Conservation (phyloP, 371 early-diverging fungal species). For the Zopfochytrium polystomum region DNA sequence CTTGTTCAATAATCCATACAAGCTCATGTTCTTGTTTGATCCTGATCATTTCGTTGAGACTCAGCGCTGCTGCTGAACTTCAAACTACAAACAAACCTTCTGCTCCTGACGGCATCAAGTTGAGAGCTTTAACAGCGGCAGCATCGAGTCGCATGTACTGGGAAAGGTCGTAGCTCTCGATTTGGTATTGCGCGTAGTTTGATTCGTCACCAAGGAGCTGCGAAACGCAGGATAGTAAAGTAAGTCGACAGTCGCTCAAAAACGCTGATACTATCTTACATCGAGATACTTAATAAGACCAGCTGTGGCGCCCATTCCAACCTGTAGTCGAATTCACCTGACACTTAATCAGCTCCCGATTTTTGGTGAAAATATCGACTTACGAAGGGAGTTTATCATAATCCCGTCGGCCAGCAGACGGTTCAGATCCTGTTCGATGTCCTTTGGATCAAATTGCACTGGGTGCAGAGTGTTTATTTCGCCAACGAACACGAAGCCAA, state of each 20-base stretch:
- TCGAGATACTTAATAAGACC: constrained; percentile 77
- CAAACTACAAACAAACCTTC: constrained; percentile 55
- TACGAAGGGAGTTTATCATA: constrained; percentile 64
- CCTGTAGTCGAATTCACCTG: constrained; percentile 80
- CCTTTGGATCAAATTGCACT: constrained; percentile 66
- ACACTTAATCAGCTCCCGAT: no score
- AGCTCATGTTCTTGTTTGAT: constrained; percentile 72
- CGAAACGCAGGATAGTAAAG: no score
- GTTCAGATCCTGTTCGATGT: constrained; percentile 83
- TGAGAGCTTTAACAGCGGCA: constrained; percentile 84
- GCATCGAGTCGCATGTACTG: constrained; percentile 92
- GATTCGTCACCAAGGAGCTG: constrained; percentile 70
- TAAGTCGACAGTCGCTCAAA: no score
- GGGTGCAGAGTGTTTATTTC: no score
- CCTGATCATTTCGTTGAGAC: no score
- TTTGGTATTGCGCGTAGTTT: constrained; percentile 69
- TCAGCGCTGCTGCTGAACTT: no score
- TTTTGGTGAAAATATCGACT: constrained; percentile 27
- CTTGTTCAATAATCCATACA: constrained; percentile 84
- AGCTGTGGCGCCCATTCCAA: constrained; percentile 74
- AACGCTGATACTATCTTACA: no score
- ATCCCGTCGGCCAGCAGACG: constrained; percentile 70
- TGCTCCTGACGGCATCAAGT: constrained; percentile 73
- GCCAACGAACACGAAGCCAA: no score
- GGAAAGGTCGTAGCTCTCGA: constrained; percentile 71